phyloP scores from a whole-genome alignment of 2,329 filamentous ascomycete genomes.

The Rasamsonia emersonii region DNA sequence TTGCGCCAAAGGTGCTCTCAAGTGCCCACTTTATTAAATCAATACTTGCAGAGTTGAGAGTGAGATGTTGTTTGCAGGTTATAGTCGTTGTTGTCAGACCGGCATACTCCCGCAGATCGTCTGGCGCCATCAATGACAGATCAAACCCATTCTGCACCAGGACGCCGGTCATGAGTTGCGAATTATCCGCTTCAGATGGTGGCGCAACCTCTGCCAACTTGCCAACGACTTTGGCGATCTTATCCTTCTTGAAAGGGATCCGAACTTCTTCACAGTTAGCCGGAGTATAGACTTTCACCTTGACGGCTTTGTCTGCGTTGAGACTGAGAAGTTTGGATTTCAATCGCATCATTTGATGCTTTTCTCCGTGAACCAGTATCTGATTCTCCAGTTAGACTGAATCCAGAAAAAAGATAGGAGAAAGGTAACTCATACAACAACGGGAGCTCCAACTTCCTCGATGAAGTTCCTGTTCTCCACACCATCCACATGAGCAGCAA shows the following conservation, averaged over 20 bases:
- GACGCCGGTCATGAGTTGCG: slow-evolving; percentile 71
- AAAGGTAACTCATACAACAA: slow-evolving; percentile 61
- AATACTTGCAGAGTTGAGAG: slow-evolving; percentile 75
- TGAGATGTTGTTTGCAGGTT: slow-evolving; percentile 82
- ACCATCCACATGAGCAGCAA: slow-evolving; percentile 93
- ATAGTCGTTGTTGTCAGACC: slow-evolving; percentile 95
- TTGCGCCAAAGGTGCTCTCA: slow-evolving; percentile 83
- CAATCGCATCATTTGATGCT: slow-evolving; percentile 94
- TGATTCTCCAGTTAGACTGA: slow-evolving; percentile 26
- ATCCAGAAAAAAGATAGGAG: neutral
- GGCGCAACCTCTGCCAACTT: slow-evolving; percentile 77
- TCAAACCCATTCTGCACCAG: slow-evolving; percentile 98
- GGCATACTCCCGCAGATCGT: slow-evolving; percentile 91
- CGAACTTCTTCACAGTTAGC: slow-evolving; percentile 90
- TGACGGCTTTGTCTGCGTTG: slow-evolving; percentile 69
- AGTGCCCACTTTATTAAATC: slow-evolving; percentile 91
- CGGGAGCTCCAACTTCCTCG: slow-evolving; percentile 81
- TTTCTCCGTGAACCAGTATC: slow-evolving; percentile 95
- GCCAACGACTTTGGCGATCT: slow-evolving; percentile 91
- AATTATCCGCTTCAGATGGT: slow-evolving; percentile 42
- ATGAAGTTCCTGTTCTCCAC: slow-evolving; percentile 96
- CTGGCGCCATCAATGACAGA: slow-evolving; percentile 90
- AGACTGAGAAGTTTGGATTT: slow-evolving; percentile 93
- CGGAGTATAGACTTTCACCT: slow-evolving; percentile 87
- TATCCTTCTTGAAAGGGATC: slow-evolving; percentile 92